A percentile compares a stretch with the other conserved stretches of the same genome.
Conservation (phyloP, 129 eudicot genomes). For the Chrysanthemum seticuspe region DNA sequence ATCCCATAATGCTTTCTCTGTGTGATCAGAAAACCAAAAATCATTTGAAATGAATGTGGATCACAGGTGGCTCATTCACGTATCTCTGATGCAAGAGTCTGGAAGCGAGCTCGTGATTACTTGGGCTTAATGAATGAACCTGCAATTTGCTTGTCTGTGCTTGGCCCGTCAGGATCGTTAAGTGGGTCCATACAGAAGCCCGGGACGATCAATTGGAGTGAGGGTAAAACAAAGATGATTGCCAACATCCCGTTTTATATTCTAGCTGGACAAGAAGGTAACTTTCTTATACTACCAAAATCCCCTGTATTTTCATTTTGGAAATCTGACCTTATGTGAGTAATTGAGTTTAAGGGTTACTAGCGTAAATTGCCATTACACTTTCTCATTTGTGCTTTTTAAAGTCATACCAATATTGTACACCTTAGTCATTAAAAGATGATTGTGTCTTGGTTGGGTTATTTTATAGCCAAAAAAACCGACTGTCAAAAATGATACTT, state of each 20-base stretch:
- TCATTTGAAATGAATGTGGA: conserved; percentile 5
- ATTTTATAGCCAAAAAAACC: no score
- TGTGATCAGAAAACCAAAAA: not conserved
- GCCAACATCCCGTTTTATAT: conserved; percentile 83
- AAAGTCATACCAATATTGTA: no score
- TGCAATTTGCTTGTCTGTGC: conserved; percentile 79
- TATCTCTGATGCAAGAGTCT: conserved; percentile 81
- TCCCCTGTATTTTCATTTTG: not conserved
- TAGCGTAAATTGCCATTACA: no score
- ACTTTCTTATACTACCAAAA: not conserved
- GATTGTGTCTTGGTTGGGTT: no score
- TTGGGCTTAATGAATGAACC: conserved; percentile 91
- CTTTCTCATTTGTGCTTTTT: no score
- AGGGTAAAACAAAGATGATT: conserved; percentile 68
- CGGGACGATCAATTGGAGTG: conserved; percentile 85
- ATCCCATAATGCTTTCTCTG: not conserved
- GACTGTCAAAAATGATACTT: no score
- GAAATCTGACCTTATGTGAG: not conserved
- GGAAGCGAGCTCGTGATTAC: conserved; percentile 91
- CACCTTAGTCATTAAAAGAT: no score
- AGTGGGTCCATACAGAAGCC: conserved; percentile 52
- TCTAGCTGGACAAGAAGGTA: conserved; percentile 83
- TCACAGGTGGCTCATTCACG: conserved; percentile 94
- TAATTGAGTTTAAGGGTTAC: not conserved
- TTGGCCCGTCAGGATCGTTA: conserved; percentile 77